Evolutionary conservation across 129 eudicot species (phyloP), one percentile per base, ranked within the genome.

Genomic region (Arctium lappa): DNA sequence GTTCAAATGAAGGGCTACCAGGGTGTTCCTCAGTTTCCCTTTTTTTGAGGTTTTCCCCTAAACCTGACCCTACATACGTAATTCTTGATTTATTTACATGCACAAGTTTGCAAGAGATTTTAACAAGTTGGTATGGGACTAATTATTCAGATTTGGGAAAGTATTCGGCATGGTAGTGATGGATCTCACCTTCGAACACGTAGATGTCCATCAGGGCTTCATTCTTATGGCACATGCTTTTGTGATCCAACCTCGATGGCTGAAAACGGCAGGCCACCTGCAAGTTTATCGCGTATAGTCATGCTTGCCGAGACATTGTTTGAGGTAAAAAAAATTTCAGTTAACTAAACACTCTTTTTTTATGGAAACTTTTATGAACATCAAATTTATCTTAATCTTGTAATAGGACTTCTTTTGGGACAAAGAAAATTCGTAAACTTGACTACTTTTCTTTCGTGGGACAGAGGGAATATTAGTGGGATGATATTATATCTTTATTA

Each of bases 271-370:
- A 84, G 91, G 9, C 63, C 90, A 39, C 96, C 83, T 37, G 86
- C 91, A 76, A 87, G 93, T 75, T 86, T 91, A 72, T 89, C 96
- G 74, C 87, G 93, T 33, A 89, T 91, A 50, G 87, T 91, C 73
- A 73, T 91, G 91, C 91, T 91, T 69, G 93, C 96, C 18, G 96
- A 91, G 85, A 93, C 96, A 38, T 79, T 91, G 74, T 91, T 91
- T 82, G 93, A 91, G 96, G 96, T 91, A 88, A 18, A 7, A 0
- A 6, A 5, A 2, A 3, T 15, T 56, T 56, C 27, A 56, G 8
- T 56, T 15, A 10, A 76, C 22, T 4, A 56, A 56, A 15, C 66
- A 56, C 27, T 8, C 8, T 44, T 3, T 22, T 22, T 22, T 22
- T 22, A 22, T 22, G 27, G 27, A 22, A 22, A 22, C 27, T 22